Base-by-base conservation (phyloP, 2,329 filamentous ascomycete species). In the Dryadomyces sulphureus region DNA sequence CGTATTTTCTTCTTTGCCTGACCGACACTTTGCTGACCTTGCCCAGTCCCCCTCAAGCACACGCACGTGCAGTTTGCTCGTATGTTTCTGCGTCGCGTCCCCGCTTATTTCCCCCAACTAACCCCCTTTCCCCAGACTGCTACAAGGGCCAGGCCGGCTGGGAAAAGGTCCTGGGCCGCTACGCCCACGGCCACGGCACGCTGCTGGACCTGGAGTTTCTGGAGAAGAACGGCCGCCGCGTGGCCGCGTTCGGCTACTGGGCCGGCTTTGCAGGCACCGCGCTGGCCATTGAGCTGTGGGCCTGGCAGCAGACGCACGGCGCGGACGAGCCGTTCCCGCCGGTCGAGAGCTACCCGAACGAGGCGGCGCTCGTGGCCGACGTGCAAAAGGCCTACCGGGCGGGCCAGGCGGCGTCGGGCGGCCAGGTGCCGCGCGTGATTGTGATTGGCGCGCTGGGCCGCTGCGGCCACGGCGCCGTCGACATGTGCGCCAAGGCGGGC, bases 131-230 rank as follows among this genome's bases (percentile, higher is more conserved):
- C 81, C 66, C 83, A 90, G 59, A 87, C 60, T 81, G 78, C 64
- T 86, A 80, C 67, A 87, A 88, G 72, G 65, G 75, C 54, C 86
- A 92, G 65, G 76, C 66, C 24, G 82, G 81, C 24, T 94, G 86
- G 85, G 77, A 85, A 48, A 73, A 75, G 38, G 84, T 87, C 6
- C 76, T 94, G n/a, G 72, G 78, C 48, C 75, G 89, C 47, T 95
- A 88, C 62, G 74, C 83, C 24, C 73, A 77, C 21, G 87, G 85
- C 48, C 77, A 79, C 46, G 85, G 86, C 54, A 81, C 76, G 0
- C 75, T 95, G 14, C 76, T 88, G 49, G 89, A 95, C 57, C 73
- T 95, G 34, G 89, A 94, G 60, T 95, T 94, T 61, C 70, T 95
- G 35, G 82, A 93, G 54, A 75, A 80, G 52, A 71, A 67, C 25